Evolutionary conservation across 352 stramenopile species (phyloP).

Genomic region (Globisporangium emineosum): DNA sequence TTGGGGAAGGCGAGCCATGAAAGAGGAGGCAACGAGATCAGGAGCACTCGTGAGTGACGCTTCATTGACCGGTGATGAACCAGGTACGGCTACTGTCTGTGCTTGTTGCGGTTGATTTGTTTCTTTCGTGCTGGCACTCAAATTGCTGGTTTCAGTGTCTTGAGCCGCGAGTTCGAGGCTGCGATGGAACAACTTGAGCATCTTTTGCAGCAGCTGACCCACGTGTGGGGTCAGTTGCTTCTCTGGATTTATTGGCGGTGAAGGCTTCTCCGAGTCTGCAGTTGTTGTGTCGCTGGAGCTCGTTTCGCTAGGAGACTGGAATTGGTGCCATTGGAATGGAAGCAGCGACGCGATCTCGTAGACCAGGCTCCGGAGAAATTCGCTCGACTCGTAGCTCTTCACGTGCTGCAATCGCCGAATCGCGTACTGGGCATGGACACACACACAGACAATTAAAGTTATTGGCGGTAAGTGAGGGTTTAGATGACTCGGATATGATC

Average conservation of each 20-base stretch:
- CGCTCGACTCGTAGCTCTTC: slow-evolving; percentile 17
- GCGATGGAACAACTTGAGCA: neutral
- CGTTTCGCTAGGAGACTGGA: slow-evolving; percentile 9
- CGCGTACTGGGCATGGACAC: slow-evolving; percentile 31
- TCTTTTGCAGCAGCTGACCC: neutral
- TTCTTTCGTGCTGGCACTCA: neutral
- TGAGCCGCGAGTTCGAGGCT: neutral
- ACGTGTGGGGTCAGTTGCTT: neutral
- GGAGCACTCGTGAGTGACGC: neutral
- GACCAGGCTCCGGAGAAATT: slow-evolving; percentile 27
- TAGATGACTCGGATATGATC: no score
- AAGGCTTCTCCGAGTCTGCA: neutral
- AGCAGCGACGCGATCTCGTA: slow-evolving; percentile 36
- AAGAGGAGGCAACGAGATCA: no score
- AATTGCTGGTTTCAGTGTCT: neutral
- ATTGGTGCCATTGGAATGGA: slow-evolving; percentile 30
- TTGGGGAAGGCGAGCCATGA: neutral
- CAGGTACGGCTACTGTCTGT: neutral
- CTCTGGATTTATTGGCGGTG: neutral
- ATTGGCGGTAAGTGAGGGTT: neutral
- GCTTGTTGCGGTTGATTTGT: neutral
- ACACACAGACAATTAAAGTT: neutral
- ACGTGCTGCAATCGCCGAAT: slow-evolving; percentile 41
- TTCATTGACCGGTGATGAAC: neutral
- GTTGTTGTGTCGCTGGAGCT: neutral